These are phyloP conservation scores for Sporothrix protearum DNA, from an alignment of 2,329 filamentous ascomycete genomes.

Conservation along the genomic window DNA sequence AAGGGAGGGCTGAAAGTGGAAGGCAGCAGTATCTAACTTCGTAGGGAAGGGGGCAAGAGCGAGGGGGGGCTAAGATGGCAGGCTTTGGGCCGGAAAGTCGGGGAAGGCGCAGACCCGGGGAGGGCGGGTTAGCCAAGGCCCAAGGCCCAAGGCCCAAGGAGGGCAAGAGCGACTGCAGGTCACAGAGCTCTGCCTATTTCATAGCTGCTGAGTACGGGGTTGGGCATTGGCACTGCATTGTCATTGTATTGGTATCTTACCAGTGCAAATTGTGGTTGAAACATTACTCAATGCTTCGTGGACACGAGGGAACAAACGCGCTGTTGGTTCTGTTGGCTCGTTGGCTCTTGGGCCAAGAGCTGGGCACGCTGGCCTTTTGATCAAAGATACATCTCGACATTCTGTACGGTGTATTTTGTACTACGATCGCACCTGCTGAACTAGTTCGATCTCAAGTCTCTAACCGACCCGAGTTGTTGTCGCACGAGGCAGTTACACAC, in stretches of 20 bases:
- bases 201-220: no score
- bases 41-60: neutral
- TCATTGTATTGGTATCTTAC: neutral
- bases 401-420: neutral
- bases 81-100: slow-evolving; percentile 12
- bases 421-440: neutral
- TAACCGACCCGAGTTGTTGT: neutral
- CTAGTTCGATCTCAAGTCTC: neutral
- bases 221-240: neutral
- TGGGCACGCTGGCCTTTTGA: neutral
- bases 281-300: neutral
- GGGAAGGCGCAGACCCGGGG: slow-evolving; percentile 13
- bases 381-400: neutral
- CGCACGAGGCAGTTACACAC: neutral
- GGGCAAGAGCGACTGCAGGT: neutral
- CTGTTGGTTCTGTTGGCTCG: neutral
- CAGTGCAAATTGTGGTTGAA: neutral
- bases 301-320: neutral
- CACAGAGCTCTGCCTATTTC: neutral
- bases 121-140: neutral
- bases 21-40: no score
- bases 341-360: no score
- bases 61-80: neutral
- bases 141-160: no score
- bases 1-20: slow-evolving; percentile 6